A percentile compares a stretch with the other conserved stretches of the same genome.
These are phyloP conservation scores for Colletotrichum cordylinicola DNA, from an alignment of 2,329 filamentous ascomycete species.

Conservation along the genomic window DNA sequence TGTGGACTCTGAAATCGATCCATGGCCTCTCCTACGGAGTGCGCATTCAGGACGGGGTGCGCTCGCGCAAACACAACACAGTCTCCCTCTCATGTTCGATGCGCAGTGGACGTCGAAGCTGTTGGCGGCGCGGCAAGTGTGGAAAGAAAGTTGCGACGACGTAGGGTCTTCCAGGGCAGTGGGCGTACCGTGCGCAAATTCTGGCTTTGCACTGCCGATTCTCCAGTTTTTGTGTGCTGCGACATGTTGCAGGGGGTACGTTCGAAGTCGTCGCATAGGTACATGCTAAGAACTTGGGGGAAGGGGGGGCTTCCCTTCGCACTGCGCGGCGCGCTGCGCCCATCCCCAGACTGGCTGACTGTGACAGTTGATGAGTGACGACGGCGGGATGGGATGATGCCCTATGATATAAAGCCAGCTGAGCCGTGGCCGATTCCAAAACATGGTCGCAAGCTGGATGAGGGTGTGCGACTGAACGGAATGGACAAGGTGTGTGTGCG, in stretches of 20 bases:
- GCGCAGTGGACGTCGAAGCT: background rate
- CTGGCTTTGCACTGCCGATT: slow-evolving; percentile 17
- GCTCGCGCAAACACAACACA: background rate
- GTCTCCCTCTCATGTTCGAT: background rate
- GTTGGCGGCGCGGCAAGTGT: background rate
- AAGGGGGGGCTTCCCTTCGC: slow-evolving; percentile 1
- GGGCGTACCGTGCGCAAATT: slow-evolving; percentile 5
- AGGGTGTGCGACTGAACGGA: background rate
- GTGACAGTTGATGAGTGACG: background rate
- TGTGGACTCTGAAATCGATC: background rate
- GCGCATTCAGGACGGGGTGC: background rate
- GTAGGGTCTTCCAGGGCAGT: slow-evolving; percentile 13
- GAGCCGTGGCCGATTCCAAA: background rate
- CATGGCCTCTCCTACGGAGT: background rate
- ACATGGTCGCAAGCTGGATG: background rate
- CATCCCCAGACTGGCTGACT: background rate
- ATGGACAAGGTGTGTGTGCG: background rate
- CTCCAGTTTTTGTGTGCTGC: slow-evolving; percentile 18
- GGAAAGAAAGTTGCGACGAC: slow-evolving; percentile 17
- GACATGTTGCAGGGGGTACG: slow-evolving; percentile 15
- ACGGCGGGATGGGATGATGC: background rate
- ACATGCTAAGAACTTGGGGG: background rate
- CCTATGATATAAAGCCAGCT: background rate
- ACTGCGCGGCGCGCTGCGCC: background rate
- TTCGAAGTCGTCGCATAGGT: slow-evolving; percentile 8